Evolutionary conservation across 2,329 filamentous ascomycete genomes (phyloP), one percentile per base, ranked within the genome.

Genomic region (Fusarium armeniacum): DNA sequence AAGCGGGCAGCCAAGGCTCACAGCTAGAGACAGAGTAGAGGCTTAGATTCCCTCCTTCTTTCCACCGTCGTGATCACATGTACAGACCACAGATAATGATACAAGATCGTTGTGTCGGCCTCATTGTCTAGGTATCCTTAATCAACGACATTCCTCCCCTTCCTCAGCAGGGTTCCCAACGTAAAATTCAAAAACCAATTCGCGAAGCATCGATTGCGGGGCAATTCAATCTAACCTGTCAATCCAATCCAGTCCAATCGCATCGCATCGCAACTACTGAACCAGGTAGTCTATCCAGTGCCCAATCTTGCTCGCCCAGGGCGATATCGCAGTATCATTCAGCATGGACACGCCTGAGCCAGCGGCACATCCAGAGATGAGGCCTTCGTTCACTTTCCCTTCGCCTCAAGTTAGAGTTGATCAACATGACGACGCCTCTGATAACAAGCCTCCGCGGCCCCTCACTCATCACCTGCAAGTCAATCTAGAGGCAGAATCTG

Each of bases 391-490:
- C 32, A 75, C 73, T 30, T 73, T 76, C 41, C 72, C 73, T 15
- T 78, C 77, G 20, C 78, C 75, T 26, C 75, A 67, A 46, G 73
- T 79, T 58, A 78, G 69, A 33, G 66, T 79, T 45, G 74, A 78
- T 49, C 51, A 67, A 46, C 70, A 75, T 49, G 76, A 75, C 52
- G 54, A 79, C 64, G 67, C 76, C 61, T 38, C 67, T 40, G 65
- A 67, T 50, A 62, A 72, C 45, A 64, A 62, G 40, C 61, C 62
- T 49, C 80, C 78, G 58, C 79, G 79, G 38, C 67, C 74, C 22
- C 75, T 80, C 67, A 72, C 74, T 65, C 73, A 80, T 72, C 80
- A 81, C 69, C 71, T 81, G 85, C 86, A 80, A 80, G 84, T 79
- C 57, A 53, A 44, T 22, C 83, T 77, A 51, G 33, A 45, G 30